phyloP scores from a whole-genome alignment of 208 protist genomes.

The Acanthamoeba polyphaga region DNA sequence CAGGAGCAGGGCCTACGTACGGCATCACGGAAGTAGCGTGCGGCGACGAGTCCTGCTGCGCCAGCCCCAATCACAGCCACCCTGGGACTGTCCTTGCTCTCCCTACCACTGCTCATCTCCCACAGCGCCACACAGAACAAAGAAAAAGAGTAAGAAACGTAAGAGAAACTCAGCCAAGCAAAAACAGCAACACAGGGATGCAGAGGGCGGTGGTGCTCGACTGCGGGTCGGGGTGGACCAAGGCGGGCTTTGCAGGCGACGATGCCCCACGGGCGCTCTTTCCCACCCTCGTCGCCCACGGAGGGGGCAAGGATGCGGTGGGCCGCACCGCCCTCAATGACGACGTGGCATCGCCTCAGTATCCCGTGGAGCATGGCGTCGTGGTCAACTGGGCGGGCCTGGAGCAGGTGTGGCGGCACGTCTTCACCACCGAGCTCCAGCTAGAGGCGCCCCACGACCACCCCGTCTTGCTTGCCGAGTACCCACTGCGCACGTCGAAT shows the following conservation, averaged over 20 bases:
- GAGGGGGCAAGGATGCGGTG: not conserved
- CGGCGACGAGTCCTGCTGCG: slow-evolving; percentile 57
- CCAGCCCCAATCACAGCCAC: slow-evolving; percentile 58
- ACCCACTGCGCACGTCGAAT: slow-evolving; percentile 41
- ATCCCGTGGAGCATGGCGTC: slow-evolving; percentile 32
- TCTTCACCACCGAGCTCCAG: slow-evolving; percentile 88
- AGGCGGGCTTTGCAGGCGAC: not conserved
- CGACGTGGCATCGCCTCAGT: not conserved
- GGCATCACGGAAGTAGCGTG: slow-evolving; percentile 29
- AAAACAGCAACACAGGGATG: not conserved
- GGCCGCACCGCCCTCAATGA: not conserved
- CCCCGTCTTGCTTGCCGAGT: slow-evolving; percentile 82
- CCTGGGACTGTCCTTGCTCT: not conserved
- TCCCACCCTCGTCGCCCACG: not conserved
- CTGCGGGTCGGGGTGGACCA: not conserved
- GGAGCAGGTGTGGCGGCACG: slow-evolving; percentile 90
- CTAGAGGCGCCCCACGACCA: slow-evolving; percentile 82
- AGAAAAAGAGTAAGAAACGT: too few relatives aligned
- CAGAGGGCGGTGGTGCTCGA: not conserved
- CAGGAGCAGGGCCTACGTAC: not conserved
- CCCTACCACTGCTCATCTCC: too few relatives aligned
- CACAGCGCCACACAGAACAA: too few relatives aligned
- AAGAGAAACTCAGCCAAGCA: too few relatives aligned
- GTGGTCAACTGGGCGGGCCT: slow-evolving; percentile 88
- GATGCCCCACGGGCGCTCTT: not conserved